Evolutionary conservation across 2,329 filamentous ascomycete species (phyloP).

Genomic region (Exophiala viscosa): DNA sequence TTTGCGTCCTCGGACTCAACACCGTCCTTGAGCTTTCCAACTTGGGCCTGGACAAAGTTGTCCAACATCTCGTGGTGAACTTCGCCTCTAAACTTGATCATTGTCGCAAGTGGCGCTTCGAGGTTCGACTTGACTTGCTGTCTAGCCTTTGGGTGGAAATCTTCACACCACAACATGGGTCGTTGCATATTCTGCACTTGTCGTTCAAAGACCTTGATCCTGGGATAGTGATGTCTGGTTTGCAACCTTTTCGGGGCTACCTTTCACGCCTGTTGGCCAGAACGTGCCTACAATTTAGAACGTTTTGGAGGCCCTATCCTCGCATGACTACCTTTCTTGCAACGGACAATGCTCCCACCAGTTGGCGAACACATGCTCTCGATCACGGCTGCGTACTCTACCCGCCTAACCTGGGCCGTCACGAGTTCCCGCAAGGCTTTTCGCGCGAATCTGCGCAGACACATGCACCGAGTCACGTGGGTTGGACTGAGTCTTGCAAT

Average conservation of each 20-base stretch:
- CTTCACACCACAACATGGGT: slow-evolving; percentile 18
- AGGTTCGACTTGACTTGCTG: slow-evolving; percentile 20
- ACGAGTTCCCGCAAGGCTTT: not conserved
- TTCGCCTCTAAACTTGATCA: slow-evolving; percentile 12
- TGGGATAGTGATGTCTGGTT: slow-evolving; percentile 7
- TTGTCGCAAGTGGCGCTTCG: slow-evolving; percentile 25
- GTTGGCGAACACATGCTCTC: slow-evolving; percentile 23
- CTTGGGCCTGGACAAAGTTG: slow-evolving; percentile 21
- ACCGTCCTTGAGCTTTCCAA: slow-evolving; percentile 14
- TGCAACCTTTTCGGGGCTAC: slow-evolving; percentile 2
- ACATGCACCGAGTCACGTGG: too few species aligned
- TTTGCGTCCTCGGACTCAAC: slow-evolving; percentile 8
- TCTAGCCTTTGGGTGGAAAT: slow-evolving; percentile 10
- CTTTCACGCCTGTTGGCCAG: not conserved
- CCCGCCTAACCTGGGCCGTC: too few species aligned
- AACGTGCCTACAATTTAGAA: slow-evolving; percentile 13
- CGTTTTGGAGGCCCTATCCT: slow-evolving; percentile 3
- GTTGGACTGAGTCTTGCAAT: too few species aligned
- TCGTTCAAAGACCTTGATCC: slow-evolving; percentile 18
- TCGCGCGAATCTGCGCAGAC: not conserved
- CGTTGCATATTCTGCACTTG: slow-evolving; percentile 13
- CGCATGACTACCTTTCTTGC: slow-evolving; percentile 6
- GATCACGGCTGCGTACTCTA: not conserved
- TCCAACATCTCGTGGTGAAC: slow-evolving; percentile 7
- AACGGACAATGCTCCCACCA: slow-evolving; percentile 12